Evolutionary conservation across 2,329 filamentous ascomycete genomes (phyloP), one percentile per base, ranked within the genome.

Genomic region (Sphaerulina vaccinii): DNA sequence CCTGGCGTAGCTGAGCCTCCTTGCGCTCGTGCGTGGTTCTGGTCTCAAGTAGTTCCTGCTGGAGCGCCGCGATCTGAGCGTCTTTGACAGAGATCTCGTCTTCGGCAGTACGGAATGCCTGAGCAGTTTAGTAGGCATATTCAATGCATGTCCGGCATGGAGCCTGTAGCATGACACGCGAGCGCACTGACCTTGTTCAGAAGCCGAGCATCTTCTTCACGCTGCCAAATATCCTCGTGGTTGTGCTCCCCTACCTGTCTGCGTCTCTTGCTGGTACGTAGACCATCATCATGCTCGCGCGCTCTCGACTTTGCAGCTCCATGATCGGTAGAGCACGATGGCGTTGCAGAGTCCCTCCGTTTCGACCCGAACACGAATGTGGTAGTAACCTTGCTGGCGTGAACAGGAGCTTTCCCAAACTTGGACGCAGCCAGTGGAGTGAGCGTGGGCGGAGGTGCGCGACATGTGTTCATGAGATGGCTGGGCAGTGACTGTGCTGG

Each of bases 1-100:
- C 48, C 32, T 55, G 52, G 18, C 51, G 45, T 11, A 49, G 18
- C 36, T 49, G 23, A 4, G 23, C 40, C n/a, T 49, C 45, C 18
- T 33, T 32, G 13, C 45, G 45, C 11, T 41, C 35, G n/a, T 40
- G 35, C 2, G 16, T 21, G 5, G 36, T 41, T 27, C 32, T 38
- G 5, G 16, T 19, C 21, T 33, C 22, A 2, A 33, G 16, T 10
- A 49, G 36, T 15, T 49, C 45, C 21, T 49, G 36, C 24, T 18
- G 45, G 6, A 49, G 45, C n/a, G 36, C 35, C 6, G 24, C 36
- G 16, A 48, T 32, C 21, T 46, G 44, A 21, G 32, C 42, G 15
- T 43, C 39, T 23, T 38, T 38, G 18, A 23, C 9, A 11, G 18
- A 18, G 29, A 53, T 33, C 10, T 13, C 27, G 37, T 49, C 45